These are phyloP conservation scores for Eleusine coracana DNA, from an alignment of 176 grass and related monocot species.

Conservation along the genomic window DNA sequence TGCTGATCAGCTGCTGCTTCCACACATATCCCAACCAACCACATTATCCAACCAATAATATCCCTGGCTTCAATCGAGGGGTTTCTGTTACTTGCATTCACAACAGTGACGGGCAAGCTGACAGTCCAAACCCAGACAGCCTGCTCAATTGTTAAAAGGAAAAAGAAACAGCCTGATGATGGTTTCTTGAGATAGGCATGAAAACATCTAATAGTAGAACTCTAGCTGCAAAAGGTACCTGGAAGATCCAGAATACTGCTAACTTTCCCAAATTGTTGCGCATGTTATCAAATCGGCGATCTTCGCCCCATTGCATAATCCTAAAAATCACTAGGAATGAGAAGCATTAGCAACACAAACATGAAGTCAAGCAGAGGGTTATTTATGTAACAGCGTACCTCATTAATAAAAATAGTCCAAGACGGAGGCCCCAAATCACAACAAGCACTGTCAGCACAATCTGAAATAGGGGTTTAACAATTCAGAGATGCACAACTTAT, in stretches of 20 bases:
- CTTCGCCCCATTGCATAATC: constrained; percentile 94
- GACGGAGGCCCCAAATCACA: constrained; percentile 78
- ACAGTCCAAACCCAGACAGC: constrained; percentile 94
- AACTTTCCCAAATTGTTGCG: constrained; percentile 75
- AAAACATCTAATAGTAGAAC: constrained; percentile 20
- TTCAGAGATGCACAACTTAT: constrained; percentile 33
- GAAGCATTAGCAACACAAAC: constrained; percentile 3
- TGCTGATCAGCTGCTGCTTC: constrained; percentile 90
- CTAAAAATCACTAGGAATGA: constrained; percentile 44
- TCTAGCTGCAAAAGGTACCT: constrained; percentile 54
- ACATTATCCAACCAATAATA: constrained; percentile 96
- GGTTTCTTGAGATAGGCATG: constrained; percentile 14
- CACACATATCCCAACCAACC: constrained; percentile 59
- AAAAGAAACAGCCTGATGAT: constrained; percentile 5
- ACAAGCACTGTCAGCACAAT: constrained; percentile 78
- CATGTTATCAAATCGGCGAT: constrained; percentile 85
- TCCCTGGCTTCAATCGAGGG: constrained; percentile 71
- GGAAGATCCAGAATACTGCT: constrained; percentile 84
- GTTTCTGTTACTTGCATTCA: constrained; percentile 74
- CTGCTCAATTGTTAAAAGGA: constrained; percentile 41
- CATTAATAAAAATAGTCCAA: constrained; percentile 85
- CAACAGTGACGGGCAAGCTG: constrained; percentile 90
- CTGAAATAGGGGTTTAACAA: constrained; percentile 49
- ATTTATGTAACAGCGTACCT: constrained; percentile 49
- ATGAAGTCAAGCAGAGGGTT: background rate